phyloP scores from a whole-genome alignment of 164 flowering plant genomes.

The Nymphaea colorata region DNA sequence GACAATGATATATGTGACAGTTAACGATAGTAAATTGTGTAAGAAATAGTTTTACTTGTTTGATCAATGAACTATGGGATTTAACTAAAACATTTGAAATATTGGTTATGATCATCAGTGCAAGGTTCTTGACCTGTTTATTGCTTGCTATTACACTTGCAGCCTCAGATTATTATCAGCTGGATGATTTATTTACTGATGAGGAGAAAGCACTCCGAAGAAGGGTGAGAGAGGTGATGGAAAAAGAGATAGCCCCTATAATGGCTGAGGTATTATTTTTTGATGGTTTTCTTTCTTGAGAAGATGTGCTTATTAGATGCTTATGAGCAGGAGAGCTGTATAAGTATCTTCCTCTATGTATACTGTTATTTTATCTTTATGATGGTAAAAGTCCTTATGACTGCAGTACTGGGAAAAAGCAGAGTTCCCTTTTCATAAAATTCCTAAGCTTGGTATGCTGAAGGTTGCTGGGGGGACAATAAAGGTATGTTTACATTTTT shows the following conservation, averaged over 20 bases:
- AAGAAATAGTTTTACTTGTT: too few species aligned
- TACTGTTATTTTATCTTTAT: neutral
- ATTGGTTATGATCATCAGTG: neutral
- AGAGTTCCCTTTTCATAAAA: conserved; percentile 76
- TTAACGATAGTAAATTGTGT: too few species aligned
- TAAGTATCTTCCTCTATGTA: neutral
- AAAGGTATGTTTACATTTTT: conserved; percentile 33
- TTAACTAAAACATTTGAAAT: too few species aligned
- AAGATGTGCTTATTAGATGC: neutral
- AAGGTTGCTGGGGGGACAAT: conserved; percentile 78
- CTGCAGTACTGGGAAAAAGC: conserved; percentile 98
- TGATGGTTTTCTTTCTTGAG: neutral
- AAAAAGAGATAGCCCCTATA: conserved; percentile 81
- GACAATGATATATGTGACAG: too few species aligned
- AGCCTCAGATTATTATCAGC: conserved; percentile 86
- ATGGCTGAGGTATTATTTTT: conserved; percentile 54
- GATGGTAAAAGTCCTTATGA: neutral
- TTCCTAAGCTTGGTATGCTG: conserved; percentile 72
- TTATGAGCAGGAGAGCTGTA: neutral
- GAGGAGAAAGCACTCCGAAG: conserved; percentile 56
- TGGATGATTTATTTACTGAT: conserved; percentile 62
- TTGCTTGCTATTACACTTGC: conserved; percentile 7
- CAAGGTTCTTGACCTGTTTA: neutral
- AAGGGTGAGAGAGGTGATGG: conserved; percentile 64
- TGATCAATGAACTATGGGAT: too few species aligned